Evolutionary conservation across 306 rosid genomes (phyloP), one percentile per base, ranked within the genome.

Genomic region (Gynostemma pentaphyllum): DNA sequence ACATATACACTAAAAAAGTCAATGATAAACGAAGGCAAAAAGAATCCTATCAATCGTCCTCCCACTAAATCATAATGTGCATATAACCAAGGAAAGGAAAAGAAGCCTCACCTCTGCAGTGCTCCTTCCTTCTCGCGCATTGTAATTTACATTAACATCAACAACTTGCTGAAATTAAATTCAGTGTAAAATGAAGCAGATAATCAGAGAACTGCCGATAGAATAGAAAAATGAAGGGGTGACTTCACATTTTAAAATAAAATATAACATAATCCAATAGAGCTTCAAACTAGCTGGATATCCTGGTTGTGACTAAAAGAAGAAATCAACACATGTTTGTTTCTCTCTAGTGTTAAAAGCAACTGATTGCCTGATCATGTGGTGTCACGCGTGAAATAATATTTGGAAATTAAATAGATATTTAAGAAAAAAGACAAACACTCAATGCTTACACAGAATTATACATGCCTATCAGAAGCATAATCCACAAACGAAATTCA

Each of bases 91-190:
- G 14, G 36, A 36, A 7, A 61, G 22, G 46, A 67, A 44, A 19
- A 36, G 69, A 77, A 45, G 54, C 57, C 80, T 80, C 76, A 86
- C 99, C 91, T 85, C 94, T 14, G 81, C 83, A 11, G 89, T 81
- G 86, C 95, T 87, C 75, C 87, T 84, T 73, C 87, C 88, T 82
- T 94, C 94, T 40, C 91, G 87, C 69, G 95, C 82, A 85, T 89
- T 77, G 72, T 94, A 84, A 54, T 84, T 71, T 71, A 94, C 62
- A 63, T 84, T 89, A 62, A 81, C 91, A 75, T 89, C 94, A 49
- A 83, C 83, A 64, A 74, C 67, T 76, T 78, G 70, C 99, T 94
- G 80, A 76, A 72, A 70, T 62, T 14, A 49, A 72, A n/a, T 45
- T 37, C 56, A 64, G 54, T 9, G 36, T 7, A 68, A 27, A 55